phyloP scores from a whole-genome alignment of 2,329 filamentous ascomycete species.

The Fusarium oligoseptatum region DNA sequence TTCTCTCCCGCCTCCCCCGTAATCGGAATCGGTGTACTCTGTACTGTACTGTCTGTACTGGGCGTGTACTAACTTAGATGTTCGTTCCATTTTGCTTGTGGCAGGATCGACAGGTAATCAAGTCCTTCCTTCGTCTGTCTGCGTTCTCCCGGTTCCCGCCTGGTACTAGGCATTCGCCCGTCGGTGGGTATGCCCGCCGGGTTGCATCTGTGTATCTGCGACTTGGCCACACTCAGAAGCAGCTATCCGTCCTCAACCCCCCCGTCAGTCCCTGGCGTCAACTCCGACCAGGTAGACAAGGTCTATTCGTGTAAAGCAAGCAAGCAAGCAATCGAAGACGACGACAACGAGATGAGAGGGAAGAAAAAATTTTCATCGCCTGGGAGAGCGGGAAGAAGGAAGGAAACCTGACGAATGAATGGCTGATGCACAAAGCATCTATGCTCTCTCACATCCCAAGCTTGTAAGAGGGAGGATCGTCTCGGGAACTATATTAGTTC shows the following conservation, averaged over 20 bases:
- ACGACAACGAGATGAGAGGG: neutral
- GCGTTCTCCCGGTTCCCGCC: neutral
- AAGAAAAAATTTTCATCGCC: neutral
- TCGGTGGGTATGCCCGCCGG: neutral
- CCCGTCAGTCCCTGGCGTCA: neutral
- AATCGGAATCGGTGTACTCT: neutral
- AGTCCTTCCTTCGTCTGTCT: neutral
- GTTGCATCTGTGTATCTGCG: neutral
- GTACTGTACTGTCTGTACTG: neutral
- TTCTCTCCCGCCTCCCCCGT: neutral
- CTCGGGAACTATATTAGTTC: constrained; percentile 1
- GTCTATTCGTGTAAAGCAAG: neutral
- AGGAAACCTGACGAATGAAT: neutral
- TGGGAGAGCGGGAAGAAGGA: neutral
- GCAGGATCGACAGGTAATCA: neutral
- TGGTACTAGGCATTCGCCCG: neutral
- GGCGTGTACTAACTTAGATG: neutral
- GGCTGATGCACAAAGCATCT: neutral
- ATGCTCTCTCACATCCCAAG: neutral
- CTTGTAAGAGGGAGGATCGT: neutral
- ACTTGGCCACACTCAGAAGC: neutral
- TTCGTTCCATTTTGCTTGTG: neutral
- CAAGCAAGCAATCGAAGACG: neutral
- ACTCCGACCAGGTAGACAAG: neutral
- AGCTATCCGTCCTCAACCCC: neutral